Base-by-base conservation (phyloP, 1,284 basidiomycete species). In the Polyporus tsugae region DNA sequence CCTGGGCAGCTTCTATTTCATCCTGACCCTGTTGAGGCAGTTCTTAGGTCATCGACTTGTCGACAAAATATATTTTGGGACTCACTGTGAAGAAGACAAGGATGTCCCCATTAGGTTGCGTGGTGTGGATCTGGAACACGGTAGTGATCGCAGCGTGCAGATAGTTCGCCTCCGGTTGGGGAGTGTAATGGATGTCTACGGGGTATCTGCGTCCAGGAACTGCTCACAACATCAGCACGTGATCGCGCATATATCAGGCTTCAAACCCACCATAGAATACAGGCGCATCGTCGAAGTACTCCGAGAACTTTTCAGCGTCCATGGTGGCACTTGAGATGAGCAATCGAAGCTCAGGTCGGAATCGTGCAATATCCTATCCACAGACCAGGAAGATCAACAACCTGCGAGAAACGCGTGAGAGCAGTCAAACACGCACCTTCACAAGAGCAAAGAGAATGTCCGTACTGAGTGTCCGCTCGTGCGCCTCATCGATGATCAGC, bases 71-170 rank as follows among this genome's bases (percentile, higher is more conserved):
- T 25, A 29, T 52, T 33, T 42, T 25, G 4, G 41, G n/a, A 80
- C 90, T 71, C 73, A 94, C 93, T 0, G 98, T 99, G 60, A 99
- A 86, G 83, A 99, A 99, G 1, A 99, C 95, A 38, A 99, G 87
- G 72, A 99, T 97, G 77, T 99, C 98, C n/a, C 98, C 98, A 76
- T 94, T 95, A 0, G 97, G 96, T 75, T 99, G 97, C 0, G 97
- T 98, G 1, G 97, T 99, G 79, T 99, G 98, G 58, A 99, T 99
- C 80, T 99, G 98, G 82, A 99, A 98, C 36, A 99, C 91, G 7
- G 98, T 99, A 5, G 97, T 99, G 77, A 99, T 97, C 38, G 97
- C 96, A 6, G 98, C 98, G 78, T 99, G 97, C 38, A 99, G 89
- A 78, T 99, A 99, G 80, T 99, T 99, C 59, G 97, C 96, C 82